A percentile compares a stretch with the other conserved stretches of the same genome.
Conservation (phyloP, 75 land plant genomes). For the Selaginella moellendorffii region DNA sequence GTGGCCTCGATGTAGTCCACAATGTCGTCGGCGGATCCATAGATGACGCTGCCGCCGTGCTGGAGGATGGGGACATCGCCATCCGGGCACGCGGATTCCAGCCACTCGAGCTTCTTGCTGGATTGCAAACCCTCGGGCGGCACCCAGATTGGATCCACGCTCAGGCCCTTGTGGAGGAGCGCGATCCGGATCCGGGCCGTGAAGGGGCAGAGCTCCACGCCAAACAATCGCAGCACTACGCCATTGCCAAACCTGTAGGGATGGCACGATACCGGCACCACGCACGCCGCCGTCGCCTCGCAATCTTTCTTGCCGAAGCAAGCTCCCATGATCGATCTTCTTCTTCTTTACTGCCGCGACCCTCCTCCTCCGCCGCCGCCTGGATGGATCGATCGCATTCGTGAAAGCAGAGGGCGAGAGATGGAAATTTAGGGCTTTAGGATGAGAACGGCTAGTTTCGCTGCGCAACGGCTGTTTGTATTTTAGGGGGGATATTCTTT, state of each 20-base stretch:
- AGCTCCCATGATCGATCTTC: not conserved
- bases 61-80: conserved; percentile 28
- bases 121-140: conserved; percentile 12
- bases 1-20: conserved; percentile 36
- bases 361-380: too few species aligned
- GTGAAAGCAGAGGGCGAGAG: too few species aligned
- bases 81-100: conserved; percentile 18
- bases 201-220: conserved; percentile 28
- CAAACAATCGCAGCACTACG: conserved; percentile 23
- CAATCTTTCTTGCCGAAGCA: not conserved
- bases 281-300: not conserved
- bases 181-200: conserved; percentile 50
- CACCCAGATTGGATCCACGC: conserved; percentile 20
- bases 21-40: conserved; percentile 38
- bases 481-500: too few species aligned
- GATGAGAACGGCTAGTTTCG: too few species aligned
- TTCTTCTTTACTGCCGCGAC: too few species aligned
- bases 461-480: too few species aligned
- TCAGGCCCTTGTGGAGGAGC: conserved; percentile 39
- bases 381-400: too few species aligned
- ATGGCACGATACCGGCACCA: not conserved
- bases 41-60: conserved; percentile 28
- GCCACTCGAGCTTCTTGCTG: conserved; percentile 15
- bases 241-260: not conserved
- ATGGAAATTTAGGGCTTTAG: too few species aligned